Percentiles rank a stretch among this genome's conserved stretches.
phyloP scores from a whole-genome alignment of 306 rosid species.

The Begonia loranthoides region DNA sequence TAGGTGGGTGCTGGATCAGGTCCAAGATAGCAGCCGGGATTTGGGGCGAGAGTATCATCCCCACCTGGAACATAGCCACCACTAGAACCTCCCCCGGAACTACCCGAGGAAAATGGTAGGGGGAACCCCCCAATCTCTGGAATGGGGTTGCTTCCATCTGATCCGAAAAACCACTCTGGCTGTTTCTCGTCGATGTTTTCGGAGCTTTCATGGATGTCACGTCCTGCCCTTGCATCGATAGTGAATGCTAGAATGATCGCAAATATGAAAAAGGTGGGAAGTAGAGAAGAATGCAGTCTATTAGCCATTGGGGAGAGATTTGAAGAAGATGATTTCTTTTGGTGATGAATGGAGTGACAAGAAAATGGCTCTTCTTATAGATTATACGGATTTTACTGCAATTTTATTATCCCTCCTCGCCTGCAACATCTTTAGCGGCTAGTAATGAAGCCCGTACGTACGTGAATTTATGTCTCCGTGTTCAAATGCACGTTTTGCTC shows the following conservation, averaged over 20 bases:
- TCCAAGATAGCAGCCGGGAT: conserved; percentile 15
- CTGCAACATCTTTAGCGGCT: too few species aligned
- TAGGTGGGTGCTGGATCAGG: too few species aligned
- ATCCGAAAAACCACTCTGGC: conserved; percentile 33
- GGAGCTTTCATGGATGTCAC: conserved; percentile 10
- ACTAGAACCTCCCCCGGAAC: conserved; percentile 11
- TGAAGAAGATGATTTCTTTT: conserved; percentile 3
- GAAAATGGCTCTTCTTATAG: conserved; percentile 24
- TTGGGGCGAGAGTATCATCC: conserved; percentile 57
- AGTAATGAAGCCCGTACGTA: too few species aligned
- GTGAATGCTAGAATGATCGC: conserved; percentile 24
- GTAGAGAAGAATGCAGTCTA: conserved; percentile 14
- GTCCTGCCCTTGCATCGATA: conserved; percentile 27
- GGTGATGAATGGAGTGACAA: conserved; percentile 23
- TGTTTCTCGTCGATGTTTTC: conserved; percentile 31
- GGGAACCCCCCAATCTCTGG: conserved; percentile 45
- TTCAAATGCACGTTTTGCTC: too few species aligned
- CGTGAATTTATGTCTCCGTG: too few species aligned
- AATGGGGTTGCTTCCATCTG: conserved; percentile 30
- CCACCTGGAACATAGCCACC: conserved; percentile 43
- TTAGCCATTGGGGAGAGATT: conserved; percentile 16
- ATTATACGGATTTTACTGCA: neutral
- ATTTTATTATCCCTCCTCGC: too few species aligned
- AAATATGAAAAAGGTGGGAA: conserved; percentile 20
- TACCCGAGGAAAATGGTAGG: conserved; percentile 18